phyloP scores from a whole-genome alignment of 2,329 filamentous ascomycete genomes.

The Scopulariopsis brevicaulis region DNA sequence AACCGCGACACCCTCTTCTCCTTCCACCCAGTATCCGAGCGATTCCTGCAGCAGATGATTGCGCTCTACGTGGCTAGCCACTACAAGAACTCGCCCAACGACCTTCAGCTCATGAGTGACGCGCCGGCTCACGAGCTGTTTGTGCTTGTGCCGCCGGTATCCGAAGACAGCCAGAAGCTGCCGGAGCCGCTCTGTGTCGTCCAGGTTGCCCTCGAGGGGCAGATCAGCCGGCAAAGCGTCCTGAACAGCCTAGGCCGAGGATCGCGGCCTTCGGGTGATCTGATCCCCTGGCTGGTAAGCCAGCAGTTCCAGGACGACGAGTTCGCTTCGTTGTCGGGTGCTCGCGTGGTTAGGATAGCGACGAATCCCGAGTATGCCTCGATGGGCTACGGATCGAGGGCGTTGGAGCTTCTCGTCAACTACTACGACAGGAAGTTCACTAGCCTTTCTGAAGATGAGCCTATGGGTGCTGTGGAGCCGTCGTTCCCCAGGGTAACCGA shows the following conservation, averaged over 20 bases:
- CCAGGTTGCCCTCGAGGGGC: constrained; percentile 87
- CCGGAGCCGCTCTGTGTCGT: constrained; percentile 93
- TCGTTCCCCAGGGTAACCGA: constrained; percentile 74
- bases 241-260: constrained; percentile 82
- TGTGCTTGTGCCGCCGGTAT: constrained; percentile 78
- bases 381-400: constrained; percentile 90
- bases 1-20: constrained; percentile 97
- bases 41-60: constrained; percentile 97
- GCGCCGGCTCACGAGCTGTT: constrained; percentile 94
- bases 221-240: constrained; percentile 88
- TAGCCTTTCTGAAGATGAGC: constrained; percentile 63
- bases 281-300: constrained; percentile 95
- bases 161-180: constrained; percentile 64
- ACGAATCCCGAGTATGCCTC: constrained; percentile 87
- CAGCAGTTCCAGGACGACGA: constrained; percentile 98
- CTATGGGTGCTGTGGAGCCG: constrained; percentile 37
- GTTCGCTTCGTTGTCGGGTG: constrained; percentile 86
- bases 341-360: constrained; percentile 84
- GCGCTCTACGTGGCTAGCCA: constrained; percentile 93
- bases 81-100: constrained; percentile 97
- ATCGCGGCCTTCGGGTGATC: constrained; percentile 77
- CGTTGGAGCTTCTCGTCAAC: constrained; percentile 74
- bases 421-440: constrained; percentile 94
- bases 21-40: constrained; percentile 93
- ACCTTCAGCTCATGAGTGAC: constrained; percentile 97